Base-by-base conservation (phyloP, 371 early-diverging fungal genomes). In the Nematocida homosporus region DNA sequence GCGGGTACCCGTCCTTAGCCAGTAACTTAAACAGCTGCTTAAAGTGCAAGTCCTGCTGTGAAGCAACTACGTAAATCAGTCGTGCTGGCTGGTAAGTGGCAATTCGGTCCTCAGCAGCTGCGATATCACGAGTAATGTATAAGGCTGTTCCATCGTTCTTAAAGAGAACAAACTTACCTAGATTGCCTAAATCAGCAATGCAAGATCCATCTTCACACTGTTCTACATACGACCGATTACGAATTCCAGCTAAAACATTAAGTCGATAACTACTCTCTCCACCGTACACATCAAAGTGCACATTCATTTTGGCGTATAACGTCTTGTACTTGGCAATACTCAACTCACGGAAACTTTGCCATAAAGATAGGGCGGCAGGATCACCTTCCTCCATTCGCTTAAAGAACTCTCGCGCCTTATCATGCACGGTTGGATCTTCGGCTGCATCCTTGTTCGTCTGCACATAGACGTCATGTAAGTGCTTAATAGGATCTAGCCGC, bases 51-150 rank as follows among this genome's bases (percentile, higher is more conserved):
- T 91, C 91, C 84, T 99, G 99, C 81, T 93, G 93, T 41, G 88
- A 88, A 30, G 91, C 92, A 48, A 97, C 93, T 52, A 96, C 90
- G 81, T 99, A 99, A 81, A 91, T 88, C 87, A 93, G 89, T 84
- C 90, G 87, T 82, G 93, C 91, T 83, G 94, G 94, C 66, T 91
- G 86, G 86, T 90, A 93, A 68, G 85, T 86, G 66, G 90, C 89
- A 66, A 91, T 88, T 80, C 99, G 90, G 82, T 93, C 91, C 78
- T 88, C 87, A 54, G 94, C 95, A 59, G 95, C 95, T 65, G 93
- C 96, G 81, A 97, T 90, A 86, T 99, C 98, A 81, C 97, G 89
- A 51, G 97, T 93, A 30, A 94, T 86, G 83, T 99, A 99, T 18
- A 97, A 88, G 2, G 96, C 89, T 0, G 93, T 89, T 54, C 97